Evolutionary conservation across 768 basidiomycete genomes (phyloP), one percentile per base, ranked within the genome.

Genomic region (Phaffia tasmanica): DNA sequence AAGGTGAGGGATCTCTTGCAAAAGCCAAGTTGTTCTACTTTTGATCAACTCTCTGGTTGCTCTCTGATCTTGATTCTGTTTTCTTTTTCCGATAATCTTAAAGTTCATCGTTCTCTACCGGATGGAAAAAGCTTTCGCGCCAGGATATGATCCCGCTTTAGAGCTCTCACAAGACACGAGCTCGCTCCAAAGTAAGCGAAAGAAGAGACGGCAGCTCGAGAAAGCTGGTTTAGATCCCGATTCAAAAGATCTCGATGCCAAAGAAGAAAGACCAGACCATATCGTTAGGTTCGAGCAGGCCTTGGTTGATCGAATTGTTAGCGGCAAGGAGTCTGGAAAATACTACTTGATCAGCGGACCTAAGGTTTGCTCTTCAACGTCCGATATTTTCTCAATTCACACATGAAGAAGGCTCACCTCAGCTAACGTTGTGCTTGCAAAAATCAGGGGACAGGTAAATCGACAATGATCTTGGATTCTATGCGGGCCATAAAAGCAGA

Each of bases 131-230:
- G 88, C 87, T 2, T 90, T 94, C 73, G 79, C 81, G 49, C 78
- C 84, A 27, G 89, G 91, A 1, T 92, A 88, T 73, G 88, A 88
- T 74, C 87, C 87, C 29, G 87, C 86, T 4, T 82, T 92, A 48
- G 86, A 88, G 72, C 81, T 88, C 21, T 30, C 32, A 35, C 25
- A 30, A n/a, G 21, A 51, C 32, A 27, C 55, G 63, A 47, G 29
- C 30, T 6, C 25, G 14, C 29, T 48, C 8, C 19, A n/a, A 15
- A 30, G 84, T 83, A 14, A 82, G 80, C 47, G 75, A 80, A 66
- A 42, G 50, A 61, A 23, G 49, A 47, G 47, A 68, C 69, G 57
- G 48, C 57, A 66, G 53, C 35, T 78, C 79, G 50, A 79, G 78
- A 54, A 77, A 76, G 46, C 60, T 4, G 55, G 57, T 29, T 62